Evolutionary conservation across 371 early-diverging fungal species (phyloP).

Genomic region (Mortierella sp.): DNA sequence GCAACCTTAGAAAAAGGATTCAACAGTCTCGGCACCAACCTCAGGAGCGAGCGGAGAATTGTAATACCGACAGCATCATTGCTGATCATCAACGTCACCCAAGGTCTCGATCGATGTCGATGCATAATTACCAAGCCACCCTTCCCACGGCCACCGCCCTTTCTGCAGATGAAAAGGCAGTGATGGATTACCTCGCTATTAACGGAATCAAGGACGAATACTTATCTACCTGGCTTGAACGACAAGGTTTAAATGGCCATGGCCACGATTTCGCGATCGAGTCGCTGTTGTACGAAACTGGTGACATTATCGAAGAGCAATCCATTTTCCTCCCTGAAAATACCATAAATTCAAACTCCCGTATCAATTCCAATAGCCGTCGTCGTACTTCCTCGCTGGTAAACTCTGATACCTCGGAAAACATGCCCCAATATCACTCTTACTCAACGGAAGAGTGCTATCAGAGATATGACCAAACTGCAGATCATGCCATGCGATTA

Average conservation of each 20-base stretch:
- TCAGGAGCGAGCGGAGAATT: background rate
- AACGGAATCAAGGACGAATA: constrained; percentile 12
- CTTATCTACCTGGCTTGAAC: constrained; percentile 27
- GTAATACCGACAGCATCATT: background rate
- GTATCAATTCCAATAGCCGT: background rate
- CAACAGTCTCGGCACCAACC: background rate
- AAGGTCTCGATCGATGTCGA: background rate
- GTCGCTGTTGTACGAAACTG: background rate
- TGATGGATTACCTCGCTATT: background rate
- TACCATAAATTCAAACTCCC: background rate
- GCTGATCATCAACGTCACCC: background rate
- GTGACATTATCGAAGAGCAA: constrained; percentile 8
- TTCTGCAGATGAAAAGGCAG: background rate
- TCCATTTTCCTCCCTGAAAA: background rate
- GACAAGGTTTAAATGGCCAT: constrained; percentile 3
- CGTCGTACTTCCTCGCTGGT: constrained; percentile 18
- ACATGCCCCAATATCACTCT: background rate
- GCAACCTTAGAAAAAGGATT: constrained; percentile 15
- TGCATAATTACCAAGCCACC: background rate
- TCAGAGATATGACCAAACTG: constrained; percentile 8
- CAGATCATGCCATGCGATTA: background rate
- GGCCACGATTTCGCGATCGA: background rate
- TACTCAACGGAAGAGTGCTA: background rate
- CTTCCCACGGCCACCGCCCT: background rate
- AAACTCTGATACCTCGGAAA: constrained; percentile 4